These are phyloP conservation scores for Hydrangea macrophylla DNA, from an alignment of 148 eudicot genomes.

Conservation along the genomic window DNA sequence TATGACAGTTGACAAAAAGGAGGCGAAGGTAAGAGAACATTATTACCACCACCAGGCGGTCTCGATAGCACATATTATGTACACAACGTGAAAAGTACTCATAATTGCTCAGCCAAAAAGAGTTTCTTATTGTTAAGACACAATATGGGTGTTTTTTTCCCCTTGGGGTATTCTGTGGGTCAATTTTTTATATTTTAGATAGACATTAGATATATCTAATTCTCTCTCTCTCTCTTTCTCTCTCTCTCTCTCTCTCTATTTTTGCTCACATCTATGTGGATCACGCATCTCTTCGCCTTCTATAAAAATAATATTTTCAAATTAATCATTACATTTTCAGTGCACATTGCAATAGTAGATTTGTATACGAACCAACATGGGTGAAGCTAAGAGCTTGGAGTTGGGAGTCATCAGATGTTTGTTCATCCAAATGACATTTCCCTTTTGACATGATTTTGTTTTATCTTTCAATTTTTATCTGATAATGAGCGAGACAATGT, in stretches of 20 bases:
- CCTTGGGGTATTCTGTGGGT: too few species aligned
- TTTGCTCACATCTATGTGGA: too few species aligned
- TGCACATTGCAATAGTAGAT: not conserved
- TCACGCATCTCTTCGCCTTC: too few species aligned
- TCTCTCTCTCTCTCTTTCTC: not conserved
- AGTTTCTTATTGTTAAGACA: not conserved
- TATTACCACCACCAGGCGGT: not conserved
- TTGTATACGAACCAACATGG: not conserved
- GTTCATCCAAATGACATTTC: not conserved
- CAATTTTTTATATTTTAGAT: too few species aligned
- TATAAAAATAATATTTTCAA: too few species aligned
- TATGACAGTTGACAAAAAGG: too few species aligned
- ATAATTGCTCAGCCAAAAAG: not conserved
- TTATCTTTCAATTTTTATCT: slow-evolving; percentile 1
- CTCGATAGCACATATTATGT: not conserved
- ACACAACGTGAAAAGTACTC: not conserved
- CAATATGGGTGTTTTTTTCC: not conserved
- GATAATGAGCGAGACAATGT: not conserved
- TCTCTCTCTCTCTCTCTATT: too few species aligned
- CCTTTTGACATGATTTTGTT: not conserved
- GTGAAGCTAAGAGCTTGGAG: not conserved
- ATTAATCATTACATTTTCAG: not conserved
- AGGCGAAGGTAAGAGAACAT: not conserved
- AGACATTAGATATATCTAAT: too few species aligned
- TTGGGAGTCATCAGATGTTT: not conserved